phyloP scores from a whole-genome alignment of 1,284 basidiomycete species.

The Marasmius tenuissimus region DNA sequence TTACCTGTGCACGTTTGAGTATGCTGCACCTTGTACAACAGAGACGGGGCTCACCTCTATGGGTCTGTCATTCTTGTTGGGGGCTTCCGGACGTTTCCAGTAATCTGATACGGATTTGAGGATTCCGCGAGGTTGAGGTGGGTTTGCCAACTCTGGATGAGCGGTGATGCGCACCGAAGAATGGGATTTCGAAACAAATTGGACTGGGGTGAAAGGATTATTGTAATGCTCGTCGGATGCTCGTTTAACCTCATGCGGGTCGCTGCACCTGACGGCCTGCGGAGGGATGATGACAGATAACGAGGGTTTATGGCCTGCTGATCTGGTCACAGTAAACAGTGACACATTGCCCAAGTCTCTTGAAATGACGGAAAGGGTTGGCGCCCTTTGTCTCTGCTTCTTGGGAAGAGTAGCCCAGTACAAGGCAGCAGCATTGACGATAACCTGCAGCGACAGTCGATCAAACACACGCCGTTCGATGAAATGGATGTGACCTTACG shows the following conservation, averaged over 20 bases:
- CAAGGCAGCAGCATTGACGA: constrained; percentile 29
- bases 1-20: neutral
- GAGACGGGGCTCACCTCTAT: neutral
- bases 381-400: neutral
- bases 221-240: neutral
- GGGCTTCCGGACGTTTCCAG: neutral
- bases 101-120: too few species aligned
- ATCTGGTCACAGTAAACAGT: neutral
- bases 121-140: too few species aligned
- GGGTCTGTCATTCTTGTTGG: neutral
- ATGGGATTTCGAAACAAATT: neutral
- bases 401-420: constrained; percentile 24
- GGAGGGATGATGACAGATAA: neutral
- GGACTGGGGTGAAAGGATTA: neutral
- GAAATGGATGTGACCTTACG: constrained; percentile 22
- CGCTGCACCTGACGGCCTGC: neutral
- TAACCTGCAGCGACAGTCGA: constrained; percentile 17
- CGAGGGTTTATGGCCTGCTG: neutral
- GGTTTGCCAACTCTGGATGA: too few species aligned
- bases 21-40: neutral
- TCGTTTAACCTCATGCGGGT: neutral
- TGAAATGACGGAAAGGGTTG: constrained; percentile 2
- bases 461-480: neutral
- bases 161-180: too few species aligned
- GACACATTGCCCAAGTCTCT: constrained; percentile 2